Evolutionary conservation across 805 yeast genomes (phyloP).

Genomic region (Ogataea zsoltii): DNA sequence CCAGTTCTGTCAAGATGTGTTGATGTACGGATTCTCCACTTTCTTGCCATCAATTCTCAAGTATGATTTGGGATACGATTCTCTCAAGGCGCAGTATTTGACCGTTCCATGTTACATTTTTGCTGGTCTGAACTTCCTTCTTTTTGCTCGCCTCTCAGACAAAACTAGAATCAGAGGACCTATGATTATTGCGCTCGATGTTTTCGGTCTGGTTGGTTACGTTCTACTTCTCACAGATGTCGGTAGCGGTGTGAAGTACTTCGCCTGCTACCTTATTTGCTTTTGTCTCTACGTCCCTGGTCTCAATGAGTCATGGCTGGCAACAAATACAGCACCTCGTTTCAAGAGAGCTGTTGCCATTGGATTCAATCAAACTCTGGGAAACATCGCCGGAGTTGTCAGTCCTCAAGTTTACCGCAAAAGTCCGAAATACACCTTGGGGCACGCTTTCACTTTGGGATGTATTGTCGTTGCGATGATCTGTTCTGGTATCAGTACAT

Average conservation of each 20-base stretch:
- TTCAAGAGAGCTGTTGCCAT: constrained; percentile 44
- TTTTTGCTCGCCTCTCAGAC: constrained; percentile 31
- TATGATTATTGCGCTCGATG: constrained; percentile 28
- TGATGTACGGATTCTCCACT: constrained; percentile 44
- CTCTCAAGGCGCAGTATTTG: constrained; percentile 39
- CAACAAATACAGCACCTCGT: constrained; percentile 42
- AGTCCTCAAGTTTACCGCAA: constrained; percentile 44
- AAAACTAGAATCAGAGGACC: constrained; percentile 34
- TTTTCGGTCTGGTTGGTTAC: constrained; percentile 33
- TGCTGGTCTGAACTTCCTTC: constrained; percentile 32
- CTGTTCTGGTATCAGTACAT: constrained; percentile 2
- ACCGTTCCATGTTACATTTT: constrained; percentile 41
- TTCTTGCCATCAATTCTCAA: constrained; percentile 42
- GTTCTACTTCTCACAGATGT: constrained; percentile 32
- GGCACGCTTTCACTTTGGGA: constrained; percentile 43
- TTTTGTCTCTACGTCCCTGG: constrained; percentile 38
- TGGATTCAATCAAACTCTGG: constrained; percentile 44
- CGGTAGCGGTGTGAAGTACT: constrained; percentile 22
- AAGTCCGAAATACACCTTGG: constrained; percentile 39
- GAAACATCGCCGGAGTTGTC: constrained; percentile 47
- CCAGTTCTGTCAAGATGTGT: constrained; percentile 46
- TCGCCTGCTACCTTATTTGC: constrained; percentile 37
- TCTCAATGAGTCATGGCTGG: constrained; percentile 45
- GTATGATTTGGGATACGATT: constrained; percentile 33
- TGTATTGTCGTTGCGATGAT: constrained; percentile 18